Evolutionary conservation across 305 asterid genomes (phyloP).

Genomic region (Fraxinus floribunda): DNA sequence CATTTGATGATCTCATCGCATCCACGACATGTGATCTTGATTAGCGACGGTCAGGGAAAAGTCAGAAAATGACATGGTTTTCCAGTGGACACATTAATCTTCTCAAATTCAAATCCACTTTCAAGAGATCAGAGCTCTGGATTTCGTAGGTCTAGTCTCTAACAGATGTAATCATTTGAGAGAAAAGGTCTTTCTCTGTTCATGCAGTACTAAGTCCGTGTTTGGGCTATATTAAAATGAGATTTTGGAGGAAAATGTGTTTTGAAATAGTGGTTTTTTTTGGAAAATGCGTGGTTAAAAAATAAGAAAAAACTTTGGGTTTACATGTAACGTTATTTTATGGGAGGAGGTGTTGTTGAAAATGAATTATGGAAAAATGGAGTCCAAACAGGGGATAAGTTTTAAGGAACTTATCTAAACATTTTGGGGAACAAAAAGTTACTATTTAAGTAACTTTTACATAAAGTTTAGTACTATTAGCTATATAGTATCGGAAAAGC

Average conservation of each 20-base stretch:
- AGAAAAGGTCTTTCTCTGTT: not conserved
- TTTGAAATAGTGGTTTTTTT: too few relatives aligned
- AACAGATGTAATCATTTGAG: not conserved
- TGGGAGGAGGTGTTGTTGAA: too few relatives aligned
- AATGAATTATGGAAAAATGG: too few relatives aligned
- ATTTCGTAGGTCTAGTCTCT: not conserved
- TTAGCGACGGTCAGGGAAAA: not conserved
- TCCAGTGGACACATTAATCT: not conserved
- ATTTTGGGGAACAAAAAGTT: not conserved
- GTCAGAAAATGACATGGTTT: not conserved
- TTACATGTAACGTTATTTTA: too few relatives aligned
- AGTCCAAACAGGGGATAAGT: too few relatives aligned
- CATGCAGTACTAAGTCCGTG: not conserved
- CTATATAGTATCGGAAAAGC: not conserved
- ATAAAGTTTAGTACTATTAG: not conserved
- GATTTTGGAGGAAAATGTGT: too few relatives aligned
- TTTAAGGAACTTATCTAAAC: not conserved
- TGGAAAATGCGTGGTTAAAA: too few relatives aligned
- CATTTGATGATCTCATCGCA: not conserved
- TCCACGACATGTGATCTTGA: not conserved
- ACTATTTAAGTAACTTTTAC: not conserved
- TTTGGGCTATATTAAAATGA: too few relatives aligned
- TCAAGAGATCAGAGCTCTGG: not conserved
- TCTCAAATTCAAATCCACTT: not conserved
- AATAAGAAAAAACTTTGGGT: too few relatives aligned